Base-by-base conservation (phyloP, 345 rosid species). In the Citrus inodora region DNA sequence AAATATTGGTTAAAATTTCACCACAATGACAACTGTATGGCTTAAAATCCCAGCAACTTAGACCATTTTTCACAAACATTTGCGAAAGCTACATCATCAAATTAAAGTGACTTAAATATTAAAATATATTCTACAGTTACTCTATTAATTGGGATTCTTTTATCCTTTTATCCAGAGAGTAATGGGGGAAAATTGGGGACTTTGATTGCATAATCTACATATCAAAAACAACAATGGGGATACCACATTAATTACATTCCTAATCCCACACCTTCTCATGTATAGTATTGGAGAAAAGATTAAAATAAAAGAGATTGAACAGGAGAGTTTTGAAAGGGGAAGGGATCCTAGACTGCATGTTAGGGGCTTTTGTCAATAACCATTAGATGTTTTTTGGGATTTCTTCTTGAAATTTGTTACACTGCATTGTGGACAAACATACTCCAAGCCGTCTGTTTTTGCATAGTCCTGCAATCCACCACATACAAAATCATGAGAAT, bases 391-490 rank as follows among this genome's bases (percentile, higher is more conserved):
- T 86, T 89, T 96, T 88, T 89, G 97, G 40, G 97, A 82, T 87
- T 94, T 96, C 91, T 96, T 96, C 90, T 86, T 89, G 86, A 88
- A 92, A 79, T 94, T 92, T 70, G 98, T 84, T 61, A 88, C 78
- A 79, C 98, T 96, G 89, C 99, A 94, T 77, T 90, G 93, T 2
- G 99, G 99, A 80, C 99, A 96, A 10, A 94, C 90, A 65, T 96
- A 96, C 87, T 96, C 99, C 87, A 96, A 83, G 51, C 99, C 99
- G 28, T 94, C 98, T 5, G 99, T 96, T 82, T 96, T 96, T 0
- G 99, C 99, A 68, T 96, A 96, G 85, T 96, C 99, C 99, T 96
- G 93, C 63, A 78, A 89, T 53, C 78, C 79, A 72, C 42, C 66
- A 27, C 32, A 80, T 0, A 37, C 1, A 32, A 55, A 22, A 53